Percentiles rank a stretch among this genome's conserved stretches.
phyloP scores from a whole-genome alignment of 1,284 basidiomycete species.

The Amylostereum areolatum region DNA sequence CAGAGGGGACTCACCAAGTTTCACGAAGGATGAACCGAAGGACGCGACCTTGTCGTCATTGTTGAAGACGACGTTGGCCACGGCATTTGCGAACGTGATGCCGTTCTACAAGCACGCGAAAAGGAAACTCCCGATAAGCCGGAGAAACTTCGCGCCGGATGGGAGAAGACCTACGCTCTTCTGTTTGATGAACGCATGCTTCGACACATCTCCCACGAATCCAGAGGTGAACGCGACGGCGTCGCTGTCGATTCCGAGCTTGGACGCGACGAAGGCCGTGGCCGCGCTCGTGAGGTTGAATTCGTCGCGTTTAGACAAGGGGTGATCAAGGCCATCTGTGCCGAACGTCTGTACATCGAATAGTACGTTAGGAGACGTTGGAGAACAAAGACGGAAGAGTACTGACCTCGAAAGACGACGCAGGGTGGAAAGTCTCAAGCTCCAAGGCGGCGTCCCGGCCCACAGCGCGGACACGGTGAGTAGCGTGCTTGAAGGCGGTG shows the following conservation, averaged over 20 bases:
- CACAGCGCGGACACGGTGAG: conserved; percentile 33
- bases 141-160: neutral
- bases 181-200: conserved; percentile 34
- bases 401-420: conserved; percentile 36
- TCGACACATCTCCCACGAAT: conserved; percentile 22
- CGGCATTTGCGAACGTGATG: conserved; percentile 37
- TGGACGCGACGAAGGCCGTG: conserved; percentile 22
- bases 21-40: conserved; percentile 47
- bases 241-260: conserved; percentile 18
- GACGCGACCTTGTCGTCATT: conserved; percentile 33
- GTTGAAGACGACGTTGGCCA: conserved; percentile 39
- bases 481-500: conserved; percentile 27
- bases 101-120: conserved; percentile 24
- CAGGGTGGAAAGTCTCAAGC: conserved; percentile 37
- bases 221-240: conserved; percentile 21
- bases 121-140: neutral
- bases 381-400: too few relatives aligned
- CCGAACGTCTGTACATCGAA: conserved; percentile 40
- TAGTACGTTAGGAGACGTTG: too few relatives aligned
- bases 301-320: conserved; percentile 24
- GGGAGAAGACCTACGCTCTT: conserved; percentile 21
- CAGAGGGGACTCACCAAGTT: conserved; percentile 19
- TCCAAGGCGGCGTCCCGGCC: conserved; percentile 19
- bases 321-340: conserved; percentile 26
- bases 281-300: conserved; percentile 23